Percentiles rank a stretch among this genome's conserved stretches.
Evolutionary conservation across 805 yeast species (phyloP).

Genomic region (Saturnispora hagleri): DNA sequence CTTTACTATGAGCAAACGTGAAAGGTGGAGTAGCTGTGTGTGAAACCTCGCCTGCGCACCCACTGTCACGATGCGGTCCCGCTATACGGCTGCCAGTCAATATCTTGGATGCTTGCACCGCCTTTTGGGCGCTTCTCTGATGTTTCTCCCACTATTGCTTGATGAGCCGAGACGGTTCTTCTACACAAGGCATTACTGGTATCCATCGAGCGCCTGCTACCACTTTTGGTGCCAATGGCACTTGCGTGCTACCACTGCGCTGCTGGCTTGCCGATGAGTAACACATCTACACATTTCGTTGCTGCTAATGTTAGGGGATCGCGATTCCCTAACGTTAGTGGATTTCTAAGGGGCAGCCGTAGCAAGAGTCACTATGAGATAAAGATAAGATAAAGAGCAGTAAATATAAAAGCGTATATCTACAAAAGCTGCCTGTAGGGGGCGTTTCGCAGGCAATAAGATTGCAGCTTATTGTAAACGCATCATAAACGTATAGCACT

Average conservation of each 20-base stretch:
- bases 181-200: neutral
- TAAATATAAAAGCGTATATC: no score
- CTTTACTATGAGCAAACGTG: neutral
- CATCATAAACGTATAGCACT: no score
- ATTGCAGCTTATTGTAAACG: no score
- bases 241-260: neutral
- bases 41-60: no score
- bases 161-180: no score
- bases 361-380: neutral
- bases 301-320: slow-evolving; percentile 8
- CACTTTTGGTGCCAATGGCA: neutral
- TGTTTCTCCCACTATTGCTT: no score
- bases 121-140: no score
- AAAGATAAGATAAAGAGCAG: neutral
- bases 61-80: no score
- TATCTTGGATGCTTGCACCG: no score
- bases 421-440: no score
- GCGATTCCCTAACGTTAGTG: slow-evolving; percentile 10
- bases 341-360: neutral
- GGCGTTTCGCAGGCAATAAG: no score
- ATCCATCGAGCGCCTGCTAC: neutral
- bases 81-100: no score
- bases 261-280: neutral
- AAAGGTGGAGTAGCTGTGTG: neutral
- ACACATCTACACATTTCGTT: neutral